These are phyloP conservation scores for Penicillium arizonense DNA, from an alignment of 495 filamentous ascomycete genomes.

Conservation along the genomic window DNA sequence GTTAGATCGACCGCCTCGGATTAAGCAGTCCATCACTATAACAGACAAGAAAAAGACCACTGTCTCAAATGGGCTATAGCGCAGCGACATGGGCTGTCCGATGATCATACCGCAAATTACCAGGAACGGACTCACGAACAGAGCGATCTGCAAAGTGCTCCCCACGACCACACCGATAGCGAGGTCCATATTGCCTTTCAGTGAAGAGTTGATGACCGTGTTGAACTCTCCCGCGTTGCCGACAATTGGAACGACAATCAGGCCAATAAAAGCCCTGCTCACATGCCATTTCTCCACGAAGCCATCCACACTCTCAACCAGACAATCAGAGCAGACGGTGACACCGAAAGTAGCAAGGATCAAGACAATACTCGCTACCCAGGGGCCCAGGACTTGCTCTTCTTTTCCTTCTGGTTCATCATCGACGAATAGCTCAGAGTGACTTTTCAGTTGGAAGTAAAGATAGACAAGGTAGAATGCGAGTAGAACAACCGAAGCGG, in stretches of 20 bases:
- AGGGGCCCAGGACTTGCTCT: constrained; percentile 10
- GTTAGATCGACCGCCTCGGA: constrained; percentile 68
- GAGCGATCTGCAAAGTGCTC: constrained; percentile 28
- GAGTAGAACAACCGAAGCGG: constrained; percentile 51
- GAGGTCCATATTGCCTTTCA: constrained; percentile 26
- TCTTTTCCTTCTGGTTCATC: constrained; percentile 11
- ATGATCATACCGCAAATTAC: constrained; percentile 42
- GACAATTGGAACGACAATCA: constrained; percentile 33
- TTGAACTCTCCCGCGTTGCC: constrained; percentile 25
- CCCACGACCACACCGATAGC: constrained; percentile 26
- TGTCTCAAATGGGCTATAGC: constrained; percentile 36
- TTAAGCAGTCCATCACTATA: constrained; percentile 30
- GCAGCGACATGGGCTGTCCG: constrained; percentile 34
- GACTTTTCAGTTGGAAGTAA: constrained; percentile 45
- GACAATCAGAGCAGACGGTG: constrained; percentile 27
- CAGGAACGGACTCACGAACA: constrained; percentile 42
- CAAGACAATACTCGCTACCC: constrained; percentile 15
- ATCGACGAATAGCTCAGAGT: constrained; percentile 22
- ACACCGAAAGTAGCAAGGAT: constrained; percentile 27
- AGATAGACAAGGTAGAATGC: constrained; percentile 71
- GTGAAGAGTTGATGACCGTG: constrained; percentile 19
- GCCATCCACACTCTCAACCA: constrained; percentile 30
- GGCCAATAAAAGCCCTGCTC: constrained; percentile 26
- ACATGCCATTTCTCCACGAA: constrained; percentile 20
- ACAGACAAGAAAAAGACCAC: constrained; percentile 26